These are phyloP conservation scores for Leptosphaerulina australis DNA, from an alignment of 2,329 filamentous ascomycete species.

Conservation along the genomic window DNA sequence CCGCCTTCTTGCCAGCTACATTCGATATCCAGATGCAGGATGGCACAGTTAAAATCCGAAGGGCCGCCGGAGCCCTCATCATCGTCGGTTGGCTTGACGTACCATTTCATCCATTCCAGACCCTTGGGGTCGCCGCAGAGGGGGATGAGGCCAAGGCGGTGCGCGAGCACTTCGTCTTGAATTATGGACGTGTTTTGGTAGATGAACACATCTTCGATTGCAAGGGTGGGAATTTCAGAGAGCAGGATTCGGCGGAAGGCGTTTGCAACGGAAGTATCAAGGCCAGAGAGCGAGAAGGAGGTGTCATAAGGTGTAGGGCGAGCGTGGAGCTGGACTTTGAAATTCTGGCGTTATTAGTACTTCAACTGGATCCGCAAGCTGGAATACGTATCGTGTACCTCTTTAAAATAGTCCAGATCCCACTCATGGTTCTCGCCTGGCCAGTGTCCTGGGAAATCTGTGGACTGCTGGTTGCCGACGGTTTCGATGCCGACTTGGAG, in stretches of 20 bases:
- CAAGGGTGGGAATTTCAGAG: slow-evolving; percentile 90
- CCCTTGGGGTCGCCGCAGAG: slow-evolving; percentile 80
- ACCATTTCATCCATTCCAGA: slow-evolving; percentile 83
- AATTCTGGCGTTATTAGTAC: slow-evolving; percentile 54
- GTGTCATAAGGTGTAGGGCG: slow-evolving; percentile 73
- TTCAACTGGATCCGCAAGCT: not conserved
- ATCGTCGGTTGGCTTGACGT: slow-evolving; percentile 69
- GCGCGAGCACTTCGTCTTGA: slow-evolving; percentile 93
- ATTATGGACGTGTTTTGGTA: slow-evolving; percentile 98
- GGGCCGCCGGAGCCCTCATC: slow-evolving; percentile 50
- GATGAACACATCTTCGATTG: slow-evolving; percentile 92
- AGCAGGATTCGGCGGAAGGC: slow-evolving; percentile 96
- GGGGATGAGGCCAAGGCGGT: slow-evolving; percentile 87
- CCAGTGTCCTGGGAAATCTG: slow-evolving; percentile 90
- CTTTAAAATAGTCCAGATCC: slow-evolving; percentile 73
- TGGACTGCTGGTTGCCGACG: slow-evolving; percentile 85
- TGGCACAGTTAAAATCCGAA: slow-evolving; percentile 85
- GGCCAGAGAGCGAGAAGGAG: slow-evolving; percentile 87
- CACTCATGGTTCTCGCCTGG: slow-evolving; percentile 86
- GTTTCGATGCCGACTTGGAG: slow-evolving; percentile 89
- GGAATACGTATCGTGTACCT: slow-evolving; percentile 48
- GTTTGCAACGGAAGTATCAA: slow-evolving; percentile 93
- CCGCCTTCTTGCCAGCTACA: slow-evolving; percentile 78
- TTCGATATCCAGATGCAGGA: slow-evolving; percentile 75
- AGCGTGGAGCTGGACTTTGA: slow-evolving; percentile 81